Base-by-base conservation (phyloP, 2,329 filamentous ascomycete species). In the Dothideomycetidae sp. region DNA sequence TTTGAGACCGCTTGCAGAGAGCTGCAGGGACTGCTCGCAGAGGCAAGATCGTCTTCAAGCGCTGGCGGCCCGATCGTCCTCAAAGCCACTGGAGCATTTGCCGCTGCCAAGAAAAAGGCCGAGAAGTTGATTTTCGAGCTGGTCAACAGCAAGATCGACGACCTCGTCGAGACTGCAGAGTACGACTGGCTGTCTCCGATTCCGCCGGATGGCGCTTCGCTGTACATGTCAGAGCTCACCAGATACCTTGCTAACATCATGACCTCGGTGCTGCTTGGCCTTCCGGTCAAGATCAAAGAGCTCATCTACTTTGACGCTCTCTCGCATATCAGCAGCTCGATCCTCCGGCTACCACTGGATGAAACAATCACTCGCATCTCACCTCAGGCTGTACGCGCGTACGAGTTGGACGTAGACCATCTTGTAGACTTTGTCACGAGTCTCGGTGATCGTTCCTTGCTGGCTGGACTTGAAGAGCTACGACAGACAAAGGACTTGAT, bases 91-190 rank as follows among this genome's bases (percentile, higher is more conserved):
- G 79, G 84, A 46, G 73, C 83, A 42, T 98, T 98, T 57, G 71
- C 76, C 29, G 77, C 71, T 50, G 86, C 93, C 54, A 94, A 94
- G 61, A 94, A 96, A 62, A 85, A 81, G 1, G 90, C 90, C 0
- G 88, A 94, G 54, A 93, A 94, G 61, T 80, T 92, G 21, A 96
- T 98, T 41, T 98, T 98, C 53, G 92, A 98, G 60, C 71, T 98
- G 0, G 90, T 98, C 45, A 96, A 98, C 61, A 92, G 82, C 40
- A 98, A 98, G 64, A 96, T 98, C 50, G 88, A 96, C 53, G 90
- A 98, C 54, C 71, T 98, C 9, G 81, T 98, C 38, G 88, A 94
- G 50, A 96, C 86, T 0, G 88, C 90, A 19, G 90, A 98, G 59
- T 98, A 98, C 54, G 84, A 96, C 56, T 98, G 90, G 79, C 73